Conservation (phyloP, 208 protist genomes). For the Leishmania tarentolae region DNA sequence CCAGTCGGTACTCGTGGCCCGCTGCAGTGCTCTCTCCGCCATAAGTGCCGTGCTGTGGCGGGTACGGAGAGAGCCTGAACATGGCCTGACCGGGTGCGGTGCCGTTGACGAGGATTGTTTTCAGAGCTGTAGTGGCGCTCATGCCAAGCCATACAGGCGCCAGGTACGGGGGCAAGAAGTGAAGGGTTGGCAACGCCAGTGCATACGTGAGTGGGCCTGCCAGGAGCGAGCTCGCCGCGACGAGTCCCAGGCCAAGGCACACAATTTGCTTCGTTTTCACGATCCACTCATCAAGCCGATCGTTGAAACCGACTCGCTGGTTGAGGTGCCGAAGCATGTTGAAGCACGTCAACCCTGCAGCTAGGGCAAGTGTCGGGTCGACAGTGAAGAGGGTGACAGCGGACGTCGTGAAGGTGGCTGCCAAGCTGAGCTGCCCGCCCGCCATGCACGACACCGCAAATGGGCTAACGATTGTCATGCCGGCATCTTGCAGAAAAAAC, state of each 20-base stretch:
- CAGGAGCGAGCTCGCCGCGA: slow-evolving; percentile 29
- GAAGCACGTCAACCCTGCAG: slow-evolving; percentile 54
- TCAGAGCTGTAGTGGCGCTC: slow-evolving; percentile 37
- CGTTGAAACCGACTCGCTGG: slow-evolving; percentile 72
- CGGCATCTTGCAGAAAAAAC: slow-evolving; percentile 42
- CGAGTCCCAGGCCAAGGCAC: slow-evolving; percentile 19
- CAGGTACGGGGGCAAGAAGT: slow-evolving; percentile 71
- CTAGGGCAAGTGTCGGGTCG: slow-evolving; percentile 65
- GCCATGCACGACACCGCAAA: slow-evolving; percentile 24
- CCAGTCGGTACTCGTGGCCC: slow-evolving; percentile 74
- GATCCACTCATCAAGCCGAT: slow-evolving; percentile 60
- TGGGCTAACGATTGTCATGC: slow-evolving; percentile 37
- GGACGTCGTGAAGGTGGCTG: slow-evolving; percentile 1
- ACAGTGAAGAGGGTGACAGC: slow-evolving; percentile 29
- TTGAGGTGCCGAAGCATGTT: slow-evolving; percentile 56
- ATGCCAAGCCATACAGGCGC: slow-evolving; percentile 86
- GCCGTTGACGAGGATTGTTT: slow-evolving; percentile 58
- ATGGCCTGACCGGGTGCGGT: slow-evolving; percentile 60
- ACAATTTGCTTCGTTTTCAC: slow-evolving; percentile 22
- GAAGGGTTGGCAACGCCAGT: slow-evolving; percentile 10
- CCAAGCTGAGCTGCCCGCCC: slow-evolving; percentile 2
- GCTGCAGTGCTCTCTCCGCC: slow-evolving; percentile 62
- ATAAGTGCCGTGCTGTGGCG: slow-evolving; percentile 69
- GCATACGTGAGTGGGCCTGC: slow-evolving; percentile 18
- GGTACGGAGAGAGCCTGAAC: slow-evolving; percentile 50